Conservation (phyloP, 2,329 filamentous ascomycete species). For the Nothomitra cinnamomea region DNA sequence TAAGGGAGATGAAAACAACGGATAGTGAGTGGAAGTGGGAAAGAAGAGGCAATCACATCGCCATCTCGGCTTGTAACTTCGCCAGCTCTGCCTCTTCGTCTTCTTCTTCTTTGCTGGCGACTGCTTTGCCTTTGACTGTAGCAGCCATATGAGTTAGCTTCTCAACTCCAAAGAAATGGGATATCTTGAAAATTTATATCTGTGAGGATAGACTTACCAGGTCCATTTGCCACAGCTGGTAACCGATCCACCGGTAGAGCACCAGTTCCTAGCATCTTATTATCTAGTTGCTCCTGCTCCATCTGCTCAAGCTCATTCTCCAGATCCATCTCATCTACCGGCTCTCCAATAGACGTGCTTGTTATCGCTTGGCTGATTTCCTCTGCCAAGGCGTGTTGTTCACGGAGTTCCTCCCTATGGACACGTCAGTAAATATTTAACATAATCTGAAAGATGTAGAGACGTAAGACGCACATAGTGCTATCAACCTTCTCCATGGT, state of each 20-base stretch:
- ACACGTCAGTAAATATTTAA: neutral
- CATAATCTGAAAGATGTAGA: neutral
- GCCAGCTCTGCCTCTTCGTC: constrained; percentile 91
- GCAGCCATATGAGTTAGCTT: neutral
- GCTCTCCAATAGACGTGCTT: constrained; percentile 46
- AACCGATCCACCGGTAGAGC: constrained; percentile 65
- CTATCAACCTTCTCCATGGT: constrained; percentile 90
- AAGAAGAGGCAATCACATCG: constrained; percentile 43
- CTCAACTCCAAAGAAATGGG: neutral
- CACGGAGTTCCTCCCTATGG: constrained; percentile 67
- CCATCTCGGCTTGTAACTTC: constrained; percentile 93
- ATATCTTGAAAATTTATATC: neutral
- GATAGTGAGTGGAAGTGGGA: neutral
- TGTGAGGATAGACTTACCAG: constrained; percentile 41
- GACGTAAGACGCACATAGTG: constrained; percentile 57
- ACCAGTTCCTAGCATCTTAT: constrained; percentile 83
- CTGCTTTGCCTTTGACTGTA: constrained; percentile 30
- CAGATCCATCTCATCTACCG: constrained; percentile 71
- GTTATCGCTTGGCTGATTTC: constrained; percentile 83
- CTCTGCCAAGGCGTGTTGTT: constrained; percentile 84
- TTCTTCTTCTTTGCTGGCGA: constrained; percentile 49
- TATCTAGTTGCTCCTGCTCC: constrained; percentile 84
- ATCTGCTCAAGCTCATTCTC: constrained; percentile 71
- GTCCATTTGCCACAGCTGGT: constrained; percentile 56
- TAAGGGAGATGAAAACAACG: neutral